Evolutionary conservation across 495 filamentous ascomycete species (phyloP), one percentile per base, ranked within the genome.

Genomic region (Aspergillus kassunensis): DNA sequence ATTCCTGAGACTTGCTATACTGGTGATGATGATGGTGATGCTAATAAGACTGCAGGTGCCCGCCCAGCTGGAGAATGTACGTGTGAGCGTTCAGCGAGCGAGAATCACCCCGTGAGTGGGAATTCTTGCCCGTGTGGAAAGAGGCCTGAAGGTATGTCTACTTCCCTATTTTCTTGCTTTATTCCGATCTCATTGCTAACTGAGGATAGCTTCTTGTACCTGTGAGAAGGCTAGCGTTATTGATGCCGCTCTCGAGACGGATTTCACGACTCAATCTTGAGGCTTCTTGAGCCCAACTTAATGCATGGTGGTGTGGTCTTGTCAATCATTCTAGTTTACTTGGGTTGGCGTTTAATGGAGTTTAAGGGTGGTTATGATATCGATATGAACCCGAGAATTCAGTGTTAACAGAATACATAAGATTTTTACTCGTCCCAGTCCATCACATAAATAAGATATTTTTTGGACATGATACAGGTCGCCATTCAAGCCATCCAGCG

Each of bases 31-130:
- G 37, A 7, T 54, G 40, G 4, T 18, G n/a, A 44, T 42, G 51
- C 61, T 49, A 65, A 30, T 15, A 42, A 30, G 27, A 16, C 6
- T 20, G 21, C 54, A 86, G 83, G 80, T 49, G 69, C 77, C 51
- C 85, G 90, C 36, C 85, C 88, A 13, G 86, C 83, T 63, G 88
- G 88, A 53, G 67, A 85, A 61, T 96, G 91, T 71, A 95, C 83
- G 36, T 95, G 90, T 65, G 85, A 89, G 50, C 81, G 89, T 49
- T 77, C 89, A 4, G 62, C 67, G 3, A 73, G 70, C 16, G 91
- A 96, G 82, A 96, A 96, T 72, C 48, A 66, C 49, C 63, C 73
- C 27, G 71, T 81, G 12, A 55, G 72, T 9, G 82, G 82, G 18
- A 65, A 73, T 8, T 74, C 83, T 16, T 97, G 91, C 66, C 74